These are phyloP conservation scores for Lepidium aucheri DNA, from an alignment of 345 rosid genomes.

Conservation along the genomic window DNA sequence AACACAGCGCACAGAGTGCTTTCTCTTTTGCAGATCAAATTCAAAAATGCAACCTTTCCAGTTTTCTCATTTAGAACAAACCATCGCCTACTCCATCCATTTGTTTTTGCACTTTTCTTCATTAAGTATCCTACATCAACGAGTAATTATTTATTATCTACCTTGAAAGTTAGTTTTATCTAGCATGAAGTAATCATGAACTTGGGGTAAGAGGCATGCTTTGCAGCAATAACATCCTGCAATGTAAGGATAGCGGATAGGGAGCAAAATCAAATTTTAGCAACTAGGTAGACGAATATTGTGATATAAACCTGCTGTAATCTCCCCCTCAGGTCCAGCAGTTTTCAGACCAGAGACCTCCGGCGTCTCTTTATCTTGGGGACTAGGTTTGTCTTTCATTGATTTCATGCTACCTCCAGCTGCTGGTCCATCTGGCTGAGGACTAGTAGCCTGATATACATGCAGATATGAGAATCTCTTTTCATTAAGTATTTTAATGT, in stretches of 20 bases:
- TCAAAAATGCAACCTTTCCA: conserved; percentile 64
- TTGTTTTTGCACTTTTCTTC: conserved; percentile 90
- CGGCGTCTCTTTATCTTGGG: conserved; percentile 62
- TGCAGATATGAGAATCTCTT: background rate
- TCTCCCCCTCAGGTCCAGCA: conserved; percentile 91
- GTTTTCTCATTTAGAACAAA: conserved; percentile 94
- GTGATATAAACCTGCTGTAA: conserved; percentile 73
- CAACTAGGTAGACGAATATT: background rate
- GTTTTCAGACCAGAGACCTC: conserved; percentile 81
- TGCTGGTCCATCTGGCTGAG: conserved; percentile 59
- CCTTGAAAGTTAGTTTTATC: background rate
- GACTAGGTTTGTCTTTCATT: conserved; percentile 65
- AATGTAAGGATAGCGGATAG: background rate
- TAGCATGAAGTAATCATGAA: background rate
- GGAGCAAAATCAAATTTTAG: background rate
- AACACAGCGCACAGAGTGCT: background rate
- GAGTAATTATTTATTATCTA: background rate
- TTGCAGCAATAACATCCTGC: background rate
- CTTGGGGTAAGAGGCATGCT: background rate
- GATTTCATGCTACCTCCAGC: conserved; percentile 84
- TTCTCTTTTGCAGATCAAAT: background rate
- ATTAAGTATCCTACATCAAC: conserved; percentile 66
- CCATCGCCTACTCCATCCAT: conserved; percentile 93
- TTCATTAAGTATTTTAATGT: background rate
- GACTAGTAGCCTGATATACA: conserved; percentile 71